phyloP scores from a whole-genome alignment of 106 monocot species.

The Iris macrosiphon region DNA sequence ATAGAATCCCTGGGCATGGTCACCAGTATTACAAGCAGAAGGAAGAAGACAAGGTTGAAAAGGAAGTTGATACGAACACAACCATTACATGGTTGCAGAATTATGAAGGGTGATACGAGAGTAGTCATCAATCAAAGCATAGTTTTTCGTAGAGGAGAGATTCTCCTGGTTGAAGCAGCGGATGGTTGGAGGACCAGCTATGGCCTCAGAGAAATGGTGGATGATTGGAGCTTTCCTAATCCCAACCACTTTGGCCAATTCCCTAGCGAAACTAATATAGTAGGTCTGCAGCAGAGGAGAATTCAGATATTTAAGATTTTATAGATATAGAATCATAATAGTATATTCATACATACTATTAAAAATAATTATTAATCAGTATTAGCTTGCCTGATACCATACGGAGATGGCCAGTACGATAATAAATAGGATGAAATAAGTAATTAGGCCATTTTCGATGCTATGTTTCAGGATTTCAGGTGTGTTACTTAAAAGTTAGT shows the following conservation, averaged over 20 bases:
- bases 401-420: conserved; percentile 46
- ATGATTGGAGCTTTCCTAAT: conserved; percentile 85
- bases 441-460: too few relatives aligned
- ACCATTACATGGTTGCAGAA: conserved; percentile 91
- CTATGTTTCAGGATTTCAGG: too few relatives aligned
- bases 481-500: too few relatives aligned
- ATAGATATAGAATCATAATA: neutral
- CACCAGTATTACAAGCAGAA: conserved; percentile 53
- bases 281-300: conserved; percentile 49
- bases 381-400: conserved; percentile 86
- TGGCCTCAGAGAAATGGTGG: conserved; percentile 73
- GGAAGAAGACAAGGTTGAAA: conserved; percentile 70
- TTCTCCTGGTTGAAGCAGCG: conserved; percentile 78
- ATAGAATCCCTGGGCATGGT: conserved; percentile 49
- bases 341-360: too few relatives aligned
- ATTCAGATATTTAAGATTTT: conserved; percentile 3
- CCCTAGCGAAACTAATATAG: conserved; percentile 76
- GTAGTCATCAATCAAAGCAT: conserved; percentile 59
- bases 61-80: conserved; percentile 76
- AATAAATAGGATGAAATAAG: conserved; percentile 59
- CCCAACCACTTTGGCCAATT: conserved; percentile 80
- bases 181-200: conserved; percentile 67
- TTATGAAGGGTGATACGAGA: conserved; percentile 79
- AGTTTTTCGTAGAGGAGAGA: conserved; percentile 35
- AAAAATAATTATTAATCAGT: too few relatives aligned